Conservation (phyloP, 176 grass and related monocot genomes). For the Areca catechu region DNA sequence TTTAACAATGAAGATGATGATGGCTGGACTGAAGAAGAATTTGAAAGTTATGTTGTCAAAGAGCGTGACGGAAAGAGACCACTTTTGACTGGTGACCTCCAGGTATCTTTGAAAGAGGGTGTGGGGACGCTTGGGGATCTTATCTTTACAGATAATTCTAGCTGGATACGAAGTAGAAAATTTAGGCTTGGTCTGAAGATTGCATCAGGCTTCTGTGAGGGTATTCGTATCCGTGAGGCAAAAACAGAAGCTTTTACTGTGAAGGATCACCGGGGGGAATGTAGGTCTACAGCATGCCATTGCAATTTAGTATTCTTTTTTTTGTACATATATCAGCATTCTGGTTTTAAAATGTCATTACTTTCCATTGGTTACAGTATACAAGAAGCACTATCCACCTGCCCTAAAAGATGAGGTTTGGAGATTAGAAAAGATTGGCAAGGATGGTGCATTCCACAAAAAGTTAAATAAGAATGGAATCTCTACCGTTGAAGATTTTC, state of each 20-base stretch:
- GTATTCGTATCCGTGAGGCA: constrained; percentile 61
- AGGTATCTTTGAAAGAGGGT: constrained; percentile 77
- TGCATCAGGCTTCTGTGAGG: constrained; percentile 51
- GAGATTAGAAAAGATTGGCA: constrained; percentile 92
- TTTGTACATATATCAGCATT: constrained; percentile 10
- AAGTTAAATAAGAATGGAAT: constrained; percentile 55
- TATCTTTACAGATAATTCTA: constrained; percentile 87
- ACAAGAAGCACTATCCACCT: constrained; percentile 91
- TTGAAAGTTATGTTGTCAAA: constrained; percentile 60
- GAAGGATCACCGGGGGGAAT: constrained; percentile 86
- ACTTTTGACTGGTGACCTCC: constrained; percentile 70
- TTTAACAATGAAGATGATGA: constrained; percentile 82
- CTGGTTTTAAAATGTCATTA: constrained; percentile 13
- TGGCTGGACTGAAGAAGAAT: constrained; percentile 82
- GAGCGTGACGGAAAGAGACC: constrained; percentile 86
- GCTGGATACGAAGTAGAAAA: constrained; percentile 83
- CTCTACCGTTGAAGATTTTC: constrained; percentile 74
- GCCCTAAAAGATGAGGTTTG: constrained; percentile 76
- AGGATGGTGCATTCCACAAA: constrained; percentile 75
- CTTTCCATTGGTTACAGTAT: constrained; percentile 38
- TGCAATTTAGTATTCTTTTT: constrained; percentile 17
- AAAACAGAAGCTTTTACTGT: constrained; percentile 92
- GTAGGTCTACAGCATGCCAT: constrained; percentile 35
- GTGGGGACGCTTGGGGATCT: constrained; percentile 80
- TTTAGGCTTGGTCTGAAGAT: constrained; percentile 77